Conservation (phyloP, 768 basidiomycete genomes). For the Leccinum disarticulatum region DNA sequence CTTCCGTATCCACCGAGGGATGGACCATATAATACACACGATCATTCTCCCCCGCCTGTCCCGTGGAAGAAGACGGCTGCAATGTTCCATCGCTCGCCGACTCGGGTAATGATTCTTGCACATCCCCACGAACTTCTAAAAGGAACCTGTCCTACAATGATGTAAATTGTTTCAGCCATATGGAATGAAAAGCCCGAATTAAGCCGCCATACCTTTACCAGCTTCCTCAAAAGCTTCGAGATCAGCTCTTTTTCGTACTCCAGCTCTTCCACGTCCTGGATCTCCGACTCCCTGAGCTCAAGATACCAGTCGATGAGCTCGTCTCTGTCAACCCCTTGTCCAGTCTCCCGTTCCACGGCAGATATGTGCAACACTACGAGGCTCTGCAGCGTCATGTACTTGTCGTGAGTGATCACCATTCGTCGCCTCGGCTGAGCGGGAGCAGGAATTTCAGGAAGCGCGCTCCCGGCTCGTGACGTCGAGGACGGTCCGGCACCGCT, state of each 20-base stretch:
- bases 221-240: constrained; percentile 81
- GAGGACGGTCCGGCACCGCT: constrained; percentile 34
- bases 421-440: constrained; percentile 60
- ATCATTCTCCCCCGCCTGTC: constrained; percentile 53
- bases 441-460: constrained; percentile 30
- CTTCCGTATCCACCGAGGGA: constrained; percentile 78
- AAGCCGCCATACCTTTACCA: constrained; percentile 71
- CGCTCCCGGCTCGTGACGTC: constrained; percentile 31
- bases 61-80: constrained; percentile 48
- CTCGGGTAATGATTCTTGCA: constrained; percentile 70
- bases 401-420: constrained; percentile 95
- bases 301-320: constrained; percentile 97
- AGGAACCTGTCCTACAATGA: constrained; percentile 73
- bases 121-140: constrained; percentile 80
- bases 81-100: constrained; percentile 59
- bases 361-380: constrained; percentile 82
- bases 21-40: constrained; percentile 90
- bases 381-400: constrained; percentile 87
- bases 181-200: neutral
- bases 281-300: constrained; percentile 80
- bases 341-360: constrained; percentile 72
- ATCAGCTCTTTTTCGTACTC: constrained; percentile 91
- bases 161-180: neutral
- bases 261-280: constrained; percentile 81
- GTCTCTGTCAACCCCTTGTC: constrained; percentile 79